phyloP scores from a whole-genome alignment of 106 monocot species.

The Dactylorhiza incarnata region DNA sequence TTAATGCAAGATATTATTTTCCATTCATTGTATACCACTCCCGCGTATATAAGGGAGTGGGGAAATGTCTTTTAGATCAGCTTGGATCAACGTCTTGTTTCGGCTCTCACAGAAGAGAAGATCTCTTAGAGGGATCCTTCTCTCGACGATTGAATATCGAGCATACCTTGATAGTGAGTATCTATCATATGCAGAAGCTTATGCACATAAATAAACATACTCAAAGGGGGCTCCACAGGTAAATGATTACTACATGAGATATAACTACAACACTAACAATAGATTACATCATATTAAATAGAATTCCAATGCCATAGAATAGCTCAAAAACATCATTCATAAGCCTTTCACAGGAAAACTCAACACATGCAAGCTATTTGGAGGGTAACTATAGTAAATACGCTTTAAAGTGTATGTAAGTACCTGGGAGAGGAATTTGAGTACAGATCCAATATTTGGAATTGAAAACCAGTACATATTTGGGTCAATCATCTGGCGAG shows the following conservation, averaged over 20 bases:
- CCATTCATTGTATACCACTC: too few species aligned
- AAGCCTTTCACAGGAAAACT: neutral
- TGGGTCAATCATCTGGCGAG: constrained; percentile 85
- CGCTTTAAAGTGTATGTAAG: neutral
- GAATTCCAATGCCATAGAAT: neutral
- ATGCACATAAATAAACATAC: neutral
- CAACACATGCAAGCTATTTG: constrained; percentile 2
- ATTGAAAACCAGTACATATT: constrained; percentile 92
- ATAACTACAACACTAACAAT: neutral
- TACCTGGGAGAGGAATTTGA: constrained; percentile 91
- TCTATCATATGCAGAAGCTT: neutral
- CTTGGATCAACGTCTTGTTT: too few species aligned
- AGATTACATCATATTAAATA: neutral
- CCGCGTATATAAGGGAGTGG: too few species aligned
- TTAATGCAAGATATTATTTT: too few species aligned
- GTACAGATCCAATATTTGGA: constrained; percentile 74
- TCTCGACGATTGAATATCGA: too few species aligned
- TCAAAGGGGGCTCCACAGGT: neutral
- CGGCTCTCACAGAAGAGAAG: too few species aligned
- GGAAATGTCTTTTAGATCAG: too few species aligned
- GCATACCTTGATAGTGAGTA: too few species aligned
- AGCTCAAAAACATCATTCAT: neutral
- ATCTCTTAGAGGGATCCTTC: too few species aligned
- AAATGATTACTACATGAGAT: neutral
- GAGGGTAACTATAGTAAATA: neutral